Evolutionary conservation across 2,329 filamentous ascomycete genomes (phyloP), one percentile per base, ranked within the genome.

Genomic region (Penicillium glabrum): DNA sequence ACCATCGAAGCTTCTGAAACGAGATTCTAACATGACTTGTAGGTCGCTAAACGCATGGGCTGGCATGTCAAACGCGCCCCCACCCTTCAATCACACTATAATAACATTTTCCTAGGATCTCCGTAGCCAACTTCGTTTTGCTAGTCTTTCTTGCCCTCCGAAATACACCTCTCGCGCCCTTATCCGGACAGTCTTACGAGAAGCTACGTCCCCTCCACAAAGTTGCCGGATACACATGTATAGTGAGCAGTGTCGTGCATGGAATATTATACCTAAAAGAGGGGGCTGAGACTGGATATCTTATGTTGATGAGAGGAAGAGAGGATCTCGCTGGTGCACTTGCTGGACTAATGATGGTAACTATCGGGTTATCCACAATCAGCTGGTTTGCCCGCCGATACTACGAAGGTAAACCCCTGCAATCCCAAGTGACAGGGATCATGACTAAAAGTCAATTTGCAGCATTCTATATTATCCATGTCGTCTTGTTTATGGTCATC

Each of bases 191-290:
- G 64, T 85, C 83, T 5, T 84, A 87, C 66, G 84, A 86, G 58
- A 77, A 82, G 21, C 77, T 87, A 51, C 86, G 85, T 62, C 75
- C 81, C 48, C 74, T 87, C 3, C 84, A 87, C 62, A 80, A 81
- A 56, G 71, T 82, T 19, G 77, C 79, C 4, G 83, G 83, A 3
- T 82, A 79, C 61, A 76, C 75, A 7, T 79, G 81, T 19, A 75
- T 85, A 26, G 54, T 75, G 33, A 73, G 75, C 33, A 69, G 79
- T 56, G 67, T 83, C 16, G 56, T 83, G 2, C 83, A 86, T 44
- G 61, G 51, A 5, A 41, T 60, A 13, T 27, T 46, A 14, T 63
- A 47, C 37, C 7, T 57, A 7, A 53, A 49, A 53, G 75, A 70
- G 2, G 71, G 70, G 23, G 64, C 75, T 24, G 82, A 84, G 59